phyloP scores from a whole-genome alignment of 495 filamentous ascomycete genomes.

The Penicillium goetzii region DNA sequence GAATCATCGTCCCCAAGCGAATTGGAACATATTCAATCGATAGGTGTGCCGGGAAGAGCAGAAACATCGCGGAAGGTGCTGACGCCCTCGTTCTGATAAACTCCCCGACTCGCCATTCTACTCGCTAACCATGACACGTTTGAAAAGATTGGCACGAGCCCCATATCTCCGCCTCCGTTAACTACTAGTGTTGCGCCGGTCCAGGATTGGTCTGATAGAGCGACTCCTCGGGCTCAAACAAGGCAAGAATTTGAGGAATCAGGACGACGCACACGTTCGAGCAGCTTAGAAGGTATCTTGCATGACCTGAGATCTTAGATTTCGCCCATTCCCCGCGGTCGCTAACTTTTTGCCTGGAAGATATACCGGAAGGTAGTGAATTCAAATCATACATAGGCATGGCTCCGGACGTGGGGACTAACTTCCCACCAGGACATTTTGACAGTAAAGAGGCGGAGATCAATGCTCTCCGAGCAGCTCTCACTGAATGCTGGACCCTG shows the following conservation, averaged over 20 bases:
- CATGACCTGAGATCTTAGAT: background rate
- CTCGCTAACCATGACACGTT: slow-evolving; percentile 15
- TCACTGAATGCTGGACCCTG: slow-evolving; percentile 91
- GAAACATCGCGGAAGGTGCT: slow-evolving; percentile 23
- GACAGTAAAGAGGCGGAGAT: slow-evolving; percentile 66
- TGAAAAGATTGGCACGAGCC: slow-evolving; percentile 37
- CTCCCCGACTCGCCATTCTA: background rate
- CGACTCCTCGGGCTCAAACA: slow-evolving; percentile 83
- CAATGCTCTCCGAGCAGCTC: slow-evolving; percentile 69
- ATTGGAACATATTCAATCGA: slow-evolving; percentile 3
- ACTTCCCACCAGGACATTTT: slow-evolving; percentile 30
- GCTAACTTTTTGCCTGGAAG: slow-evolving; percentile 23
- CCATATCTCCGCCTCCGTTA: slow-evolving; percentile 66
- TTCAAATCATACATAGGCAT: background rate
- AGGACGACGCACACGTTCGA: slow-evolving; percentile 50
- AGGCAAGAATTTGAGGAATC: slow-evolving; percentile 68
- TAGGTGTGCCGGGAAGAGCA: background rate
- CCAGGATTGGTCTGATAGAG: slow-evolving; percentile 66
- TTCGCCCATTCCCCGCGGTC: background rate
- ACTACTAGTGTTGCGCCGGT: slow-evolving; percentile 68
- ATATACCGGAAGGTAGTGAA: slow-evolving; percentile 49
- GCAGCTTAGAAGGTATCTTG: slow-evolving; percentile 73
- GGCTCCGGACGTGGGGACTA: slow-evolving; percentile 21
- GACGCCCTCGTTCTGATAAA: background rate
- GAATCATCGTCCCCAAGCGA: slow-evolving; percentile 16